Evolutionary conservation across 306 rosid species (phyloP).

Genomic region (Purshia tridentata): DNA sequence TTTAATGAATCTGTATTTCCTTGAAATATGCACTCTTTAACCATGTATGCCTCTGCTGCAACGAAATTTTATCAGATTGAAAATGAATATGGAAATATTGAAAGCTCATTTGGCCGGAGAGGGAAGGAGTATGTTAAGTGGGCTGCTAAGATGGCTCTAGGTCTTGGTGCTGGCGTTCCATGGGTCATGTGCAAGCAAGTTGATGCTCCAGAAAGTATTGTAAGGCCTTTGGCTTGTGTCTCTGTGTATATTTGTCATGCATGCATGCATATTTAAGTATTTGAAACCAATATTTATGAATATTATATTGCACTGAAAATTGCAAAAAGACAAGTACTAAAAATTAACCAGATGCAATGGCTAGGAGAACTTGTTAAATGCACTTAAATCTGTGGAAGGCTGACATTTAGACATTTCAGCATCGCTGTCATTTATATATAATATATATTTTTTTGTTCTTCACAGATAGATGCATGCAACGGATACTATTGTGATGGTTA

Average conservation of each 20-base stretch:
- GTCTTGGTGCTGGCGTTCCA: constrained; percentile 92
- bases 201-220: constrained; percentile 84
- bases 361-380: constrained; percentile 14
- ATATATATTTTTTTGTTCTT: constrained; percentile 12
- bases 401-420: not conserved
- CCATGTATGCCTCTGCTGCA: constrained; percentile 20
- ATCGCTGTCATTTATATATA: constrained; percentile 8
- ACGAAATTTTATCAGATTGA: constrained; percentile 66
- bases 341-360: constrained; percentile 14
- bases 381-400: not conserved
- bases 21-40: constrained; percentile 28
- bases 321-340: constrained; percentile 1
- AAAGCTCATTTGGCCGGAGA: constrained; percentile 62
- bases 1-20: constrained; percentile 13
- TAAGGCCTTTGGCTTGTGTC: constrained; percentile 35
- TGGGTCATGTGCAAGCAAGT: constrained; percentile 98
- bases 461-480: constrained; percentile 90
- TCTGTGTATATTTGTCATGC: not conserved
- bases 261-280: not conserved
- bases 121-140: constrained; percentile 89
- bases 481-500: constrained; percentile 95
- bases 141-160: constrained; percentile 91
- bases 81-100: constrained; percentile 94
- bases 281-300: constrained; percentile 1
- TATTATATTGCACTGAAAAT: not conserved